Base-by-base conservation (phyloP, 352 stramenopile genomes). In the Saprolegnia diclina region DNA sequence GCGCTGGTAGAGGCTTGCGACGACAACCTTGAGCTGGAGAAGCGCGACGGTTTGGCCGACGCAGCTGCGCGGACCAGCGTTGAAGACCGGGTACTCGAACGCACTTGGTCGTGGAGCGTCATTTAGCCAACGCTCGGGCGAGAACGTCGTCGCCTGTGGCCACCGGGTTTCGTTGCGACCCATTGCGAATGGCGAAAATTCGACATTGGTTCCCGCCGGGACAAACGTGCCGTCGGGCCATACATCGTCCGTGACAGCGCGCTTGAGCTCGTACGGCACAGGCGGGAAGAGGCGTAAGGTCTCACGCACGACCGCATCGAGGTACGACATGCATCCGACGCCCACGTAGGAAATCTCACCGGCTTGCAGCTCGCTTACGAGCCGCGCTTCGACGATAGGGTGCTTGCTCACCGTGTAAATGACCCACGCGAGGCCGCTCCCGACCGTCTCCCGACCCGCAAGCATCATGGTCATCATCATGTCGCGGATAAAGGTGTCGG, bases 401-500 rank as follows among this genome's bases (percentile, higher is more conserved):
- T 54, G n/a, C 24, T 54, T 29, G n/a, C n/a, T 29, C n/a, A 54
- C 24, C n/a, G n/a, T 5, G 46, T 54, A 54, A 5, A 54, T 2
- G 24, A 54, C 5, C 46, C 46, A 54, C 46, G 24, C n/a, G n/a
- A 54, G n/a, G 24, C 46, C n/a, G 46, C 46, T 54, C 5, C 46
- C 46, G 24, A 54, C 46, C n/a, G 46, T 29, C 24, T 54, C 46
- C 24, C 46, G 46, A 5, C n/a, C 46, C n/a, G n/a, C n/a, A 29
- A 54, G 46, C 46, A 54, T 22, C 46, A 54, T 54, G n/a, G 46
- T 29, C 46, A 54, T 54, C 46, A 54, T 54, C n/a, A 54, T 29
- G 24, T 54, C 46, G n/a, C 24, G 46, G 24, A 54, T 29, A 5
- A 54, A 54, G 2, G n/a, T 54, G 46, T 54, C 46, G 2, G 46